Evolutionary conservation across 257 asterid genomes (phyloP), one percentile per base, ranked within the genome.

Genomic region (Osmanthus fragrans): DNA sequence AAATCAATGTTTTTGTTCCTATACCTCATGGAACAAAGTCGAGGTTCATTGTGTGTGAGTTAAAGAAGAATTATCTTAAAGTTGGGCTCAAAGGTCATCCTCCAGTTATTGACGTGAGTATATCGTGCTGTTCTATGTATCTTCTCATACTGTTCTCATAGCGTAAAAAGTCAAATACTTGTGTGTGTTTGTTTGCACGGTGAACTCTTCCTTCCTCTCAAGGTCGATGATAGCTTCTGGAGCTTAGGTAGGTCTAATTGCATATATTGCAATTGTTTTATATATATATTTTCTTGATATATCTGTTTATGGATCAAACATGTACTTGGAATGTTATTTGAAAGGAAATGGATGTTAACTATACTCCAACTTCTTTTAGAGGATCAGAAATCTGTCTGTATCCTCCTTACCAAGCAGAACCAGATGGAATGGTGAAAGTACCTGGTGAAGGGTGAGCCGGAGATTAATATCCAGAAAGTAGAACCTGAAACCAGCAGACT

Each of bases 391-490:
- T 84, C 86, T 16, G 25, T 94, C 70, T 90, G 96, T 76, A 72
- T 94, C 76, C 96, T 92, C 85, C 86, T 94, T 25, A 92, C 96
- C 21, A 92, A 93, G 74, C 92, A 88, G 34, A 86, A 94, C 80
- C 96, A 94, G 83, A 92, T 94, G 97, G 94, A 92, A 56, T 91
- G 98, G 97, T 94, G 98, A 97, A 92, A 92, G 80, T 91, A 79
- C 81, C 45, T 90, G 83, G 93, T 91, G 80, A 90, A 94, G 86
- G 98, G 97, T 80, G 97, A 89, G 64, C 98, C 96, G 3, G 96
- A 89, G 81, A 72, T 94, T 36, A 96, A 94, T 84, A 92, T 94
- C 9, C 96, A 92, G 83, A 90, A 91, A 81, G 93, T 85, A 42
- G 97, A 91, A 86, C 98, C 97, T 21, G 98, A 91, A 84, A 86